These are phyloP conservation scores for Metschnikowia borealis DNA, from an alignment of 805 yeast genomes.

Conservation along the genomic window DNA sequence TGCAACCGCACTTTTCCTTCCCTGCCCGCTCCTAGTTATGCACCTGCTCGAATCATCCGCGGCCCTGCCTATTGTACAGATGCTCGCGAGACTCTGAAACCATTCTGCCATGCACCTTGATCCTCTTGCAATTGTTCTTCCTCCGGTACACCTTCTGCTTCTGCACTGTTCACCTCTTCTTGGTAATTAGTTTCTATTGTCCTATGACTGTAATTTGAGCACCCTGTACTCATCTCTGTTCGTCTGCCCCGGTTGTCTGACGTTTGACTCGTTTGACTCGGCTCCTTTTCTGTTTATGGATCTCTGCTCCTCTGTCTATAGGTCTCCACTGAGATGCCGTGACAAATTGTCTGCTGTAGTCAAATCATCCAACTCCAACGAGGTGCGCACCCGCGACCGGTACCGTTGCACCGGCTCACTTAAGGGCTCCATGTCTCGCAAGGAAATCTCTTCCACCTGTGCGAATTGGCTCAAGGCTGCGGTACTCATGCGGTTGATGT, in stretches of 20 bases:
- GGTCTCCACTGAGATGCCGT: background rate
- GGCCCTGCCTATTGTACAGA: conserved; percentile 1
- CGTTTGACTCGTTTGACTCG: background rate
- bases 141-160: too few relatives aligned
- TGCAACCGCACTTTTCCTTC: background rate
- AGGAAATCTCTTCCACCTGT: conserved; percentile 49
- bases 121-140: too few relatives aligned
- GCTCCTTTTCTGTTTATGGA: background rate
- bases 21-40: background rate
- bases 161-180: too few relatives aligned
- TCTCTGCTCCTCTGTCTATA: background rate
- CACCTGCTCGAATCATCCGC: conserved; percentile 2
- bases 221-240: too few relatives aligned
- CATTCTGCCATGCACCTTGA: background rate
- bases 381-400: conserved; percentile 26
- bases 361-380: conserved; percentile 35
- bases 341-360: conserved; percentile 30
- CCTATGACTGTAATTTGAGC: too few relatives aligned
- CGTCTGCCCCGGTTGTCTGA: too few relatives aligned
- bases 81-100: background rate
- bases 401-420: conserved; percentile 15
- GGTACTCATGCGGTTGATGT: conserved; percentile 24
- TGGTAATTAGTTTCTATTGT: too few relatives aligned
- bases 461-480: conserved; percentile 32
- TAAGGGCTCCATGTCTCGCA: conserved; percentile 31